A percentile compares a stretch with the other conserved stretches of the same genome.
phyloP scores from a whole-genome alignment of 225 moss, liverwort and hornwort species.

The Lunularia cruciata region DNA sequence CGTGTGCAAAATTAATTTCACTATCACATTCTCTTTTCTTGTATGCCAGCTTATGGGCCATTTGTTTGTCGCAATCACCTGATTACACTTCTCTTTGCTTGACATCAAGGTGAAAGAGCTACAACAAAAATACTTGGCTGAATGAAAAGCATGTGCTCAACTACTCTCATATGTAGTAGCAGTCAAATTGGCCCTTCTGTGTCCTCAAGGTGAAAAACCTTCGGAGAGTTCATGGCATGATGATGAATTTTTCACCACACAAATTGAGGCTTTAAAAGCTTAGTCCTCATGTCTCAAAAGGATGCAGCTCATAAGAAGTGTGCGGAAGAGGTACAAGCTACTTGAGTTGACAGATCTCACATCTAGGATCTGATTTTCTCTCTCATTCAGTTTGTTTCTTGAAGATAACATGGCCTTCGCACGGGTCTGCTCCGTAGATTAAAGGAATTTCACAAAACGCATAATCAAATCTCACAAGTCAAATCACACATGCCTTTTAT shows the following conservation, averaged over 20 bases:
- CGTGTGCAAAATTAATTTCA: too few species aligned
- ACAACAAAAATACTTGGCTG: slow-evolving; percentile 57
- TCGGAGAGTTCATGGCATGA: slow-evolving; percentile 56
- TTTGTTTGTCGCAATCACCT: too few species aligned
- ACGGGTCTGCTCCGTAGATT: too few species aligned
- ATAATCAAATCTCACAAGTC: too few species aligned
- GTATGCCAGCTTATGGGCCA: too few species aligned
- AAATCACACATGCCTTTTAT: too few species aligned
- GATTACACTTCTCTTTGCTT: neutral
- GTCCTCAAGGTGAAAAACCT: slow-evolving; percentile 67
- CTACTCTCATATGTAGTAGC: slow-evolving; percentile 53
- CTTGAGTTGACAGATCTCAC: too few species aligned
- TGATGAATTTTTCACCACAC: slow-evolving; percentile 44
- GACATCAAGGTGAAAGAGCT: slow-evolving; percentile 59
- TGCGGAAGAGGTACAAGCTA: slow-evolving; percentile 99
- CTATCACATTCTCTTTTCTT: too few species aligned
- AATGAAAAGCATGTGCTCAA: slow-evolving; percentile 48
- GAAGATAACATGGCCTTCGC: neutral
- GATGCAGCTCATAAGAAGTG: slow-evolving; percentile 58
- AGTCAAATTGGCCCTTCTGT: slow-evolving; percentile 55
- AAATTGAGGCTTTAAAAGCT: slow-evolving; percentile 69
- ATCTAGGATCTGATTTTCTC: too few species aligned
- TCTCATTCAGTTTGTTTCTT: too few species aligned
- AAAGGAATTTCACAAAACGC: too few species aligned
- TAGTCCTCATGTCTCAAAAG: slow-evolving; percentile 58